Base-by-base conservation (phyloP, 2,329 filamentous ascomycete genomes). In the Neopestalotiopsis sp. region DNA sequence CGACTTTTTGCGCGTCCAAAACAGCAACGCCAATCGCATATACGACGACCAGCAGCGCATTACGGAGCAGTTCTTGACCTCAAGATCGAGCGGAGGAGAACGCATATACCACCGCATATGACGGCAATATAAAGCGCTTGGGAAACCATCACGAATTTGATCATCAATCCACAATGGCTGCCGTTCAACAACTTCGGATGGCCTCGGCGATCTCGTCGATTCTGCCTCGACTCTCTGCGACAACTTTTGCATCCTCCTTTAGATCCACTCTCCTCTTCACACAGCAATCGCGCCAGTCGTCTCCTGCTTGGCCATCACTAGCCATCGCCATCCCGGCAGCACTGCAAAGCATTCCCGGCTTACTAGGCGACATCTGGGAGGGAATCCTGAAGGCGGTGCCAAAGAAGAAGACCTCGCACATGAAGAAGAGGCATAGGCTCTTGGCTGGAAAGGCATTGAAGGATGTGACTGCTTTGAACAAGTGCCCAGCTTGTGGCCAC, bases 381-480 rank as follows among this genome's bases (percentile, higher is more conserved):
- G 94, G 93, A 5, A 89, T 99, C 60, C 86, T 99, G 74, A 91
- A 91, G 73, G 96, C 96, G 1, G 96, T 98, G 17, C 96, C 96
- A 4, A 99, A 99, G 88, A 98, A 97, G 85, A 99, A 98, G 89
- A 97, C 94, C 42, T 98, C 95, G 57, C 94, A 99, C 81, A 94
- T 94, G 85, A 97, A 96, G 85, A 97, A 94, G 87, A 89, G 96
- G 75, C 91, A 94, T 78, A 90, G 97, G 76, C 94, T 97, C 78
- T 92, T 98, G 91, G 95, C 95, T 30, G 96, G 96, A 77, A 99
- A 99, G 84, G 95, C 91, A 59, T 82, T 99, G 75, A 93, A 97
- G 83, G 96, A 99, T 79, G 90, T 97, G 69, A 96, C 92, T 72
- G 89, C 89, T 67, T 83, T 99, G 74, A 97, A 94, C 84, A 93